A percentile compares a stretch with the other conserved stretches of the same genome.
phyloP scores from a whole-genome alignment of 129 eudicot genomes.

The Helianthus tuberosus region DNA sequence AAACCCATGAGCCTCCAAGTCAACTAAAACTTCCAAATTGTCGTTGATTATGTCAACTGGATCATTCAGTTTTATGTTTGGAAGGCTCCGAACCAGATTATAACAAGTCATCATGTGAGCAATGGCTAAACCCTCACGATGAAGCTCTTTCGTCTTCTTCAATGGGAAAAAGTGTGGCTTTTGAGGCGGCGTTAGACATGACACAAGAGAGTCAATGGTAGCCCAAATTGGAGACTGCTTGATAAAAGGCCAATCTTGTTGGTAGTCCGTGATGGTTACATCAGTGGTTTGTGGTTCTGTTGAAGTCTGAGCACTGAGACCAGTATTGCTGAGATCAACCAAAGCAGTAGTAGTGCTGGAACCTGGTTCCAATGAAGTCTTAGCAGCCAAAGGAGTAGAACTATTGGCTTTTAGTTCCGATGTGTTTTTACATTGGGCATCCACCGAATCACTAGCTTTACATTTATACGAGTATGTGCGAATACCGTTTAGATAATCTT shows the following conservation, averaged over 20 bases:
- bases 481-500: slow-evolving; percentile 51
- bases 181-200: slow-evolving; percentile 21
- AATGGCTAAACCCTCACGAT: slow-evolving; percentile 45
- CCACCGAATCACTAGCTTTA: slow-evolving; percentile 10
- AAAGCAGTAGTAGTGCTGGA: neutral
- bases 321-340: neutral
- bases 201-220: slow-evolving; percentile 29
- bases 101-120: slow-evolving; percentile 30
- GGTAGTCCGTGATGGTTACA: slow-evolving; percentile 1
- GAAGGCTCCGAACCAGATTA: slow-evolving; percentile 8
- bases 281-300: neutral
- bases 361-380: slow-evolving; percentile 4
- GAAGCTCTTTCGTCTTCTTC: slow-evolving; percentile 9
- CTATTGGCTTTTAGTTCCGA: slow-evolving; percentile 5
- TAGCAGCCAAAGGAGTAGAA: neutral
- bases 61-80: slow-evolving; percentile 24
- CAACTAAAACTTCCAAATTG: slow-evolving; percentile 28
- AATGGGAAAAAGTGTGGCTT: slow-evolving; percentile 40
- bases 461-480: slow-evolving; percentile 27
- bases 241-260: slow-evolving; percentile 29
- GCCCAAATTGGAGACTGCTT: slow-evolving; percentile 40
- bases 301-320: neutral
- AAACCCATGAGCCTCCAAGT: slow-evolving; percentile 43
- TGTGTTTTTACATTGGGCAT: slow-evolving; percentile 16
- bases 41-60: slow-evolving; percentile 17